A percentile compares a stretch with the other conserved stretches of the same genome.
phyloP scores from a whole-genome alignment of 2,329 filamentous ascomycete genomes.

The Aspergillus chevalieri region DNA sequence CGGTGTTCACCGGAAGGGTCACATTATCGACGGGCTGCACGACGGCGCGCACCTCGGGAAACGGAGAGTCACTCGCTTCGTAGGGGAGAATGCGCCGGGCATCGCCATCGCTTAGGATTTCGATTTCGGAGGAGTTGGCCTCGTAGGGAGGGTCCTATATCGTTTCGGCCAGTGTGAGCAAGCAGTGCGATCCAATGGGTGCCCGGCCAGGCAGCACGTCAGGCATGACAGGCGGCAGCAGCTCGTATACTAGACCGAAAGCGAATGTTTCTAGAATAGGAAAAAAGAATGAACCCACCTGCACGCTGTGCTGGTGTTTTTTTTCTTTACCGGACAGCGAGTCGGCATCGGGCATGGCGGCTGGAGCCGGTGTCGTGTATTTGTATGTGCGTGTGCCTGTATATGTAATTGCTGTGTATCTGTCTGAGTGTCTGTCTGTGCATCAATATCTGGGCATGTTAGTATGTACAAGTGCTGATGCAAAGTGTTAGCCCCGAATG shows the following conservation, averaged over 20 bases:
- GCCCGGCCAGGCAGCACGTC: background rate
- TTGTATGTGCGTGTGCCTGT: no score
- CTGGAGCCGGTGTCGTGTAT: no score
- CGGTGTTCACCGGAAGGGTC: slow-evolving; percentile 26
- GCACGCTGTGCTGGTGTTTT: slow-evolving; percentile 1
- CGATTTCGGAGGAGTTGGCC: slow-evolving; percentile 9
- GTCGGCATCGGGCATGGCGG: background rate
- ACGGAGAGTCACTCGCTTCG: slow-evolving; percentile 34
- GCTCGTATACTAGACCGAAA: background rate
- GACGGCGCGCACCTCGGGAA: slow-evolving; percentile 34
- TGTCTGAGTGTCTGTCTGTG: no score
- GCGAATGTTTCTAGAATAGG: background rate
- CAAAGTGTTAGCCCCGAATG: no score
- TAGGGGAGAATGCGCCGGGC: slow-evolving; percentile 28
- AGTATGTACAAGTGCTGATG: no score
- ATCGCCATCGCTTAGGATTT: slow-evolving; percentile 26
- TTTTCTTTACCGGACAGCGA: slow-evolving; percentile 1
- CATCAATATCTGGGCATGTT: no score
- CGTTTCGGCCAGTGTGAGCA: background rate
- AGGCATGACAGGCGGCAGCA: background rate
- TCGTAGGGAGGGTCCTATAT: slow-evolving; percentile 11
- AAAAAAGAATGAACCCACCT: slow-evolving; percentile 5
- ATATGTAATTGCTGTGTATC: no score
- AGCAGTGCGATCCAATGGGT: background rate
- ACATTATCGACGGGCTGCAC: slow-evolving; percentile 28